A percentile compares a stretch with the other conserved stretches of the same genome.
Evolutionary conservation across 2,329 filamentous ascomycete genomes (phyloP).

Genomic region (Cercospora brassicicola): DNA sequence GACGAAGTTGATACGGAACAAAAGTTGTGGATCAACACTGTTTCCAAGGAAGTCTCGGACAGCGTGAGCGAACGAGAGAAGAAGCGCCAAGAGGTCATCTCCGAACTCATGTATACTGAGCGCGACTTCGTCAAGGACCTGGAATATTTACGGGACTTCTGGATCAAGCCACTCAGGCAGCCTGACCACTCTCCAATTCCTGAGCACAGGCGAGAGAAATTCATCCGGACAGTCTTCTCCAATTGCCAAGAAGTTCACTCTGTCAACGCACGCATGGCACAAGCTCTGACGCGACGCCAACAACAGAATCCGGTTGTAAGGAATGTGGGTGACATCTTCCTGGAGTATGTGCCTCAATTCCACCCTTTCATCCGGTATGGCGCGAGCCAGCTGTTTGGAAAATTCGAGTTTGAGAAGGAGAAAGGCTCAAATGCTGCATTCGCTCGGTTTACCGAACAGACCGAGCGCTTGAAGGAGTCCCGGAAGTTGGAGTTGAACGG

Average conservation of each 20-base stretch:
- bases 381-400: slow-evolving; percentile 91
- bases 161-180: slow-evolving; percentile 87
- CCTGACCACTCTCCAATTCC: slow-evolving; percentile 81
- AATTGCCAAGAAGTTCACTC: slow-evolving; percentile 93
- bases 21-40: slow-evolving; percentile 98
- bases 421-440: slow-evolving; percentile 82
- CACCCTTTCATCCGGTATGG: slow-evolving; percentile 96
- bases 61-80: slow-evolving; percentile 87
- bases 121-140: slow-evolving; percentile 98
- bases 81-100: slow-evolving; percentile 97
- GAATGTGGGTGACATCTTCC: slow-evolving; percentile 89
- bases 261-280: slow-evolving; percentile 85
- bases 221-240: slow-evolving; percentile 91
- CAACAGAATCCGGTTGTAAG: slow-evolving; percentile 86
- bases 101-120: slow-evolving; percentile 97
- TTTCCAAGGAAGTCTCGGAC: slow-evolving; percentile 90
- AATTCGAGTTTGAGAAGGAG: slow-evolving; percentile 97
- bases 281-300: slow-evolving; percentile 83
- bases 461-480: slow-evolving; percentile 92
- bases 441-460: slow-evolving; percentile 90
- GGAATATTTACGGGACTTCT: slow-evolving; percentile 96
- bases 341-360: slow-evolving; percentile 88
- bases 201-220: slow-evolving; percentile 79
- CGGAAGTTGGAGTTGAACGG: slow-evolving; percentile 95
- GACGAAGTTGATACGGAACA: slow-evolving; percentile 87